Percentiles rank a stretch among this genome's conserved stretches.
Evolutionary conservation across 768 basidiomycete species (phyloP).

Genomic region (Serendipita sp.): DNA sequence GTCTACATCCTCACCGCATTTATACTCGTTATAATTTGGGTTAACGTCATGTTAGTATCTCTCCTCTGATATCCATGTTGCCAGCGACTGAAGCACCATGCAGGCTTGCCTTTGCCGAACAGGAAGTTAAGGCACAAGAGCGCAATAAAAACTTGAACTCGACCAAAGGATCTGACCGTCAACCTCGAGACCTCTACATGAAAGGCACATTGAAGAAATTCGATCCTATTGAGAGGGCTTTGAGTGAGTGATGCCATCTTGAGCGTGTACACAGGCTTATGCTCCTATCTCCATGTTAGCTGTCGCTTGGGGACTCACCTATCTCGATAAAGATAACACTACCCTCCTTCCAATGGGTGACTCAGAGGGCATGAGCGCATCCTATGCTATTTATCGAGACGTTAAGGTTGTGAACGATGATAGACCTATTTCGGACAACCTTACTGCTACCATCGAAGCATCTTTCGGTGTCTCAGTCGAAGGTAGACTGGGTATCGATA

Average conservation of each 20-base stretch:
- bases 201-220: neutral
- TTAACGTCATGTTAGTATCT: neutral
- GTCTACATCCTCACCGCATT: neutral
- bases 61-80: neutral
- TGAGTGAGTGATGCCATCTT: neutral
- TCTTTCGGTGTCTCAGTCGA: neutral
- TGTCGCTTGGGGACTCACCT: neutral
- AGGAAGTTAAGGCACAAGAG: neutral
- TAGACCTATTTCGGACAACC: neutral
- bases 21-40: neutral
- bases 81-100: neutral
- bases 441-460: neutral
- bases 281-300: neutral
- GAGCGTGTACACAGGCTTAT: neutral
- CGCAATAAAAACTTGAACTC: neutral
- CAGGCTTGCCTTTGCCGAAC: neutral
- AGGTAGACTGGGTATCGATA: neutral
- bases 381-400: neutral
- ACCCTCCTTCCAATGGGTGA: neutral
- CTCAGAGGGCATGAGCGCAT: no score
- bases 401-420: neutral
- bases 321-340: neutral
- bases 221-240: neutral
- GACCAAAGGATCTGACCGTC: neutral
- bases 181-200: neutral